Evolutionary conservation across 2,329 filamentous ascomycete genomes (phyloP).

Genomic region (Microcyclosporella mali): DNA sequence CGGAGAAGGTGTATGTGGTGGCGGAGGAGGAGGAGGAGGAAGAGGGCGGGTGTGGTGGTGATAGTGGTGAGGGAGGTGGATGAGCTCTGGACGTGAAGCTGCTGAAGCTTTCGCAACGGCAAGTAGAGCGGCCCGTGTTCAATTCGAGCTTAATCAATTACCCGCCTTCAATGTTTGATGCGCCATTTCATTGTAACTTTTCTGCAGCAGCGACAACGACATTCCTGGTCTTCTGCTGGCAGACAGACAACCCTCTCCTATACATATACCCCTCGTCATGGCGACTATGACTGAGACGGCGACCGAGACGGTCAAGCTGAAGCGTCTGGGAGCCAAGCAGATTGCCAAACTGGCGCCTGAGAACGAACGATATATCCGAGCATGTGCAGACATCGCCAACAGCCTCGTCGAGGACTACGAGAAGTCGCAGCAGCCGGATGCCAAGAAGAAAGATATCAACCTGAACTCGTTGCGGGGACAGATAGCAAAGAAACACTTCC

Average conservation of each 20-base stretch:
- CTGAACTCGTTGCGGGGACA: slow-evolving; percentile 82
- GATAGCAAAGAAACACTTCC: slow-evolving; percentile 84
- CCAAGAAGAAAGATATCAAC: slow-evolving; percentile 79
- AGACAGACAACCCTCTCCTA: background rate
- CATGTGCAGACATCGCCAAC: slow-evolving; percentile 92
- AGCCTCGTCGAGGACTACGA: slow-evolving; percentile 93
- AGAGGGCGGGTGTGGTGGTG: background rate
- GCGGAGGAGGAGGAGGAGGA: slow-evolving; percentile 1
- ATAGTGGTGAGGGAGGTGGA: background rate
- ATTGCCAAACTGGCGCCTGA: slow-evolving; percentile 71
- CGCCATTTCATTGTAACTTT: no score
- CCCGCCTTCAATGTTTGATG: no score
- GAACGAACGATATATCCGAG: slow-evolving; percentile 88
- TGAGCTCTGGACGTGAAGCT: background rate
- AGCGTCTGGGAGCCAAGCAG: slow-evolving; percentile 31
- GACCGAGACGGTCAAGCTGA: slow-evolving; percentile 56
- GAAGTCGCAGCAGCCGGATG: slow-evolving; percentile 64
- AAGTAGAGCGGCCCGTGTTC: no score
- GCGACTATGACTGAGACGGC: slow-evolving; percentile 58
- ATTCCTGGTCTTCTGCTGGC: no score
- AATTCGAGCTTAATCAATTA: no score
- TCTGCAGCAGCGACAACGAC: no score
- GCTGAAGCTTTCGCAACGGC: no score
- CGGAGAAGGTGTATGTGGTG: slow-evolving; percentile 3
- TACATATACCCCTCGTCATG: slow-evolving; percentile 40